Evolutionary conservation across 768 basidiomycete genomes (phyloP), one percentile per base, ranked within the genome.

Genomic region (Gymnopilus dilepis): DNA sequence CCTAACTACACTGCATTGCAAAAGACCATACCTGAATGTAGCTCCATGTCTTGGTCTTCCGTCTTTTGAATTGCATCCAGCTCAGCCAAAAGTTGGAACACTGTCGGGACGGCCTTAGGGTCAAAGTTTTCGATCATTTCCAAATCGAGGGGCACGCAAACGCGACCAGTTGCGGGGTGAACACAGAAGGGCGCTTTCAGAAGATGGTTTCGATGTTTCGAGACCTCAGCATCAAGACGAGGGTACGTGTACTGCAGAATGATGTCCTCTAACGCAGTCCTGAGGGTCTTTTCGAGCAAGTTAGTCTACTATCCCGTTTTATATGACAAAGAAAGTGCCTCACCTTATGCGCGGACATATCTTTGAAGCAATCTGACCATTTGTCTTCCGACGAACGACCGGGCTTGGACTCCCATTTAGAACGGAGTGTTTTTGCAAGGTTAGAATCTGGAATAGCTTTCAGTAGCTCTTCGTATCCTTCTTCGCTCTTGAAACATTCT

Each of bases 141-240:
- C 3, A 95, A 90, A 69, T 97, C 91, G 17, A 99, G 81, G 1
- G 97, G 97, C 2, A 99, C 93, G 72, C 97, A 99, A 8, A 99
- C 87, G 30, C 95, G 86, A 1, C 97, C 97, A 2, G 97, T 99
- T 65, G 93, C 93, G 0, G 97, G 97, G 74, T 99, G 97, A 0
- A 99, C 80, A 72, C 96, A 97, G 76, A 99, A 99, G 0, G 97
- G 97, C 21, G 94, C 91, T 76, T 99, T 99, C 56, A 99, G 85
- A 78, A 99, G 83, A 80, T 99, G 97, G 77, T 99, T 99, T 52
- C 95, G 85, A 71, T 96, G 94, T 70, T 99, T 97, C 2, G 95
- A 96, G 28, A 99, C 97, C 74, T 99, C 97, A 13, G 92, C 92
- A 74, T 99, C 97, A 56, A 99, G 84, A 12, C 97, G 88, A 1